Evolutionary conservation across 1,284 basidiomycete genomes (phyloP).

Genomic region (Ustilago xerochloae): DNA sequence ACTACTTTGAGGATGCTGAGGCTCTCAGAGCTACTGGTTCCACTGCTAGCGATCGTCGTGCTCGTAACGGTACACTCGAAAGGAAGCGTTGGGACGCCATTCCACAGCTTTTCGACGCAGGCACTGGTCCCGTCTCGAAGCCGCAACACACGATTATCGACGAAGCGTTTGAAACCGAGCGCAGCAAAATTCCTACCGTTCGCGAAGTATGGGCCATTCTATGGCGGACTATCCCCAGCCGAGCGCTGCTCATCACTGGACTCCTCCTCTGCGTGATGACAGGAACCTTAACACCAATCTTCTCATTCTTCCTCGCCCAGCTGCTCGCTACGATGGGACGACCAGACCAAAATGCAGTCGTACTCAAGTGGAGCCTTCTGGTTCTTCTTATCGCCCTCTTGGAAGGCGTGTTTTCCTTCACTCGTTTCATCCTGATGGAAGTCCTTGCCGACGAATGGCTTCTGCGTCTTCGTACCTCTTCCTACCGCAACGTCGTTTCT

Average conservation of each 20-base stretch:
- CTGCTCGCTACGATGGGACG: slow-evolving; percentile 75
- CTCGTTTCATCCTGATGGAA: slow-evolving; percentile 73
- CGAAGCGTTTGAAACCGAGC: not conserved
- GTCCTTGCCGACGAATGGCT: slow-evolving; percentile 81
- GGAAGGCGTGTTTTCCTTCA: slow-evolving; percentile 81
- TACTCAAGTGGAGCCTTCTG: slow-evolving; percentile 53
- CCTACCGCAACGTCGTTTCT: slow-evolving; percentile 75
- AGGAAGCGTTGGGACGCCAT: slow-evolving; percentile 21
- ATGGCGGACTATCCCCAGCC: slow-evolving; percentile 81
- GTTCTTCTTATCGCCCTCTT: slow-evolving; percentile 78
- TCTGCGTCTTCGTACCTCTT: slow-evolving; percentile 74
- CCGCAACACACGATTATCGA: not conserved
- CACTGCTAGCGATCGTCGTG: slow-evolving; percentile 34
- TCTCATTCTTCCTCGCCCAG: slow-evolving; percentile 86
- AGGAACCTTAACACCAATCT: slow-evolving; percentile 87
- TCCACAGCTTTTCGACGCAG: not conserved
- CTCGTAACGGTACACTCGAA: slow-evolving; percentile 2
- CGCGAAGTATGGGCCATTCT: slow-evolving; percentile 69
- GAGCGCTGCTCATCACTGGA: slow-evolving; percentile 78
- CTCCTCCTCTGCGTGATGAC: slow-evolving; percentile 73
- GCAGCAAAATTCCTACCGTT: slow-evolving; percentile 1
- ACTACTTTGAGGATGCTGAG: slow-evolving; percentile 35
- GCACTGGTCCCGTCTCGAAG: not conserved
- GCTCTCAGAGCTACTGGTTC: slow-evolving; percentile 29
- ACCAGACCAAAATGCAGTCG: slow-evolving; percentile 75